Percentiles rank a stretch among this genome's conserved stretches.
Conservation (phyloP, 2,329 filamentous ascomycete genomes). For the Neonectria faginata region DNA sequence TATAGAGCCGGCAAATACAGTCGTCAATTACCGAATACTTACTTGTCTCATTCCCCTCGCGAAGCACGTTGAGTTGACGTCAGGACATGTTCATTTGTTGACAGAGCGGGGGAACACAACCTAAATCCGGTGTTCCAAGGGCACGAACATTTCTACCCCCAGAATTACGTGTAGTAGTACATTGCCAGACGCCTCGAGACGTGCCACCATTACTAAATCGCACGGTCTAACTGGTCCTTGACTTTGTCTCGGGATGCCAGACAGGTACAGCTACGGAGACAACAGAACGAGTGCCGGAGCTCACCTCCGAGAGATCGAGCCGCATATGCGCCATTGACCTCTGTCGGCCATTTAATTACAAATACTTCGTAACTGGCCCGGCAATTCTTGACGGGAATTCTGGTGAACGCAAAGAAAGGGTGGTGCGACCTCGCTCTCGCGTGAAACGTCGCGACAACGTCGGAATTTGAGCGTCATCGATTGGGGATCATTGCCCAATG, state of each 20-base stretch:
- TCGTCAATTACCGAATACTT: neutral
- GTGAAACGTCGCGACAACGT: neutral
- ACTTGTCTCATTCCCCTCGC: neutral
- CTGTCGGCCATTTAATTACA: neutral
- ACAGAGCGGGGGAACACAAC: slow-evolving; percentile 18
- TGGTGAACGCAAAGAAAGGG: neutral
- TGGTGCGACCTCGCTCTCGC: neutral
- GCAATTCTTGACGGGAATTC: neutral
- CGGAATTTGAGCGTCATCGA: neutral
- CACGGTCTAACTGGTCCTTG: neutral
- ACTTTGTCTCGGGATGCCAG: neutral
- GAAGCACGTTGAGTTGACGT: slow-evolving; percentile 37
- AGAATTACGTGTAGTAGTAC: slow-evolving; percentile 25
- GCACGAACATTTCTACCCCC: neutral
- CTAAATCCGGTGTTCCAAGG: neutral
- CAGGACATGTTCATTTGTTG: slow-evolving; percentile 26
- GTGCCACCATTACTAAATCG: neutral
- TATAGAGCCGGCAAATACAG: neutral
- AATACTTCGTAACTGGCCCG: neutral
- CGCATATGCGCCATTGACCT: neutral
- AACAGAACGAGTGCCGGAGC: neutral
- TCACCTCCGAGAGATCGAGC: neutral
- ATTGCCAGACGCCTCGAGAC: neutral
- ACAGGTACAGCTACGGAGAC: neutral
- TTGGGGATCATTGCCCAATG: neutral